Conservation (phyloP, 1,284 basidiomycete genomes). For the Tilletia horrida region DNA sequence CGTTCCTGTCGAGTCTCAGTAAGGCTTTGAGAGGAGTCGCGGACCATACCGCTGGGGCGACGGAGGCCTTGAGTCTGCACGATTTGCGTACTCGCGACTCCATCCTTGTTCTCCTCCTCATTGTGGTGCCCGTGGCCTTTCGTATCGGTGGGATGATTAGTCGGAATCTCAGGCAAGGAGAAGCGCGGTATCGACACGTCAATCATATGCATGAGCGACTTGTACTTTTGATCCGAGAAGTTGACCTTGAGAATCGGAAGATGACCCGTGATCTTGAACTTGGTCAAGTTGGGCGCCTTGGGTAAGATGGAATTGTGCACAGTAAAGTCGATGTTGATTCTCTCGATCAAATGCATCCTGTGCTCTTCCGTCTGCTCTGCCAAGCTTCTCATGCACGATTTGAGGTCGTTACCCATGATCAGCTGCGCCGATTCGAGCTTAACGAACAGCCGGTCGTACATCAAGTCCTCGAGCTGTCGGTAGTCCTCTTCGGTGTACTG, state of each 20-base stretch:
- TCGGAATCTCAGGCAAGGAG: not conserved
- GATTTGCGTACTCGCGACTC: not conserved
- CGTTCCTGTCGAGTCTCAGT: constrained; percentile 28
- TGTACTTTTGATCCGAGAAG: constrained; percentile 93
- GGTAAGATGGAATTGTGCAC: constrained; percentile 93
- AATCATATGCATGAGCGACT: constrained; percentile 85
- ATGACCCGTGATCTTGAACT: constrained; percentile 87
- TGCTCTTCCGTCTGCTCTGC: constrained; percentile 63
- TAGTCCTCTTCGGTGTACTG: constrained; percentile 88
- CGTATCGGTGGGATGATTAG: not conserved
- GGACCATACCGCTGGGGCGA: constrained; percentile 1
- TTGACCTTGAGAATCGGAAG: constrained; percentile 86
- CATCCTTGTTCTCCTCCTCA: not conserved
- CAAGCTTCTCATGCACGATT: constrained; percentile 66
- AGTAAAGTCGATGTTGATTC: constrained; percentile 84
- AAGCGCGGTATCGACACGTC: constrained; percentile 80
- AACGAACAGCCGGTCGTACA: constrained; percentile 91
- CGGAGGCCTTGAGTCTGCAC: not conserved
- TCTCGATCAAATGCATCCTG: constrained; percentile 73
- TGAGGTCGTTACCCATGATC: constrained; percentile 79
- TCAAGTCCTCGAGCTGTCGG: constrained; percentile 79
- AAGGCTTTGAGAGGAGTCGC: constrained; percentile 7
- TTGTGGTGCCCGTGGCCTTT: not conserved
- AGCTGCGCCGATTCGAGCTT: constrained; percentile 86
- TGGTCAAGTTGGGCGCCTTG: constrained; percentile 75